A percentile compares a stretch with the other conserved stretches of the same genome.
These are phyloP conservation scores for Dillenia suffruticosa DNA, from an alignment of 164 flowering plant genomes.

Conservation along the genomic window DNA sequence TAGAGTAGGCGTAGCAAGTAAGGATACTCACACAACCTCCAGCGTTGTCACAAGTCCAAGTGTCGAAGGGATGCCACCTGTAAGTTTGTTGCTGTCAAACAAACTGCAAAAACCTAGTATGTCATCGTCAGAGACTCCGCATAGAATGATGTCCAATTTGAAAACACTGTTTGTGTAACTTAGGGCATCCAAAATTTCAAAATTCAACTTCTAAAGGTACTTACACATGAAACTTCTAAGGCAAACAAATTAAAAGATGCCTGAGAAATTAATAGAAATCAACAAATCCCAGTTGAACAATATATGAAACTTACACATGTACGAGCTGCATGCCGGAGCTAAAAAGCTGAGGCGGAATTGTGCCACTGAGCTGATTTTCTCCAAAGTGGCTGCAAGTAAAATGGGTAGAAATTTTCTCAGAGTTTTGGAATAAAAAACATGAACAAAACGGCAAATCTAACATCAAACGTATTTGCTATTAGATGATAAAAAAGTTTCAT, in stretches of 20 bases:
- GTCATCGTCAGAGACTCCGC: no score
- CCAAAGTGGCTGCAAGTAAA: constrained; percentile 31
- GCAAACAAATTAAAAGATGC: no score
- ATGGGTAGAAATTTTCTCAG: no score
- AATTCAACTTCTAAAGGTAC: no score
- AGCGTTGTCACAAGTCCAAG: constrained; percentile 21
- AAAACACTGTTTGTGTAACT: no score
- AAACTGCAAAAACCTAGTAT: constrained; percentile 11
- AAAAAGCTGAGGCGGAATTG: constrained; percentile 26
- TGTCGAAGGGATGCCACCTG: constrained; percentile 24
- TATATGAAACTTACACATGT: constrained; percentile 30
- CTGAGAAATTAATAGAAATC: background rate
- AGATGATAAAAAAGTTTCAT: constrained; percentile 2
- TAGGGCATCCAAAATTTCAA: no score
- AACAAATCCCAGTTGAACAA: background rate
- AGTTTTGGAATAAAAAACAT: background rate
- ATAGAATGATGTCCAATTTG: no score
- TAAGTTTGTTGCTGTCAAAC: constrained; percentile 24
- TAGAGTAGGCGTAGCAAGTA: background rate
- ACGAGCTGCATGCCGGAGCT: constrained; percentile 26
- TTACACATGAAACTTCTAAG: no score
- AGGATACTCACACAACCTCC: constrained; percentile 26
- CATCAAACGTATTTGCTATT: no score
- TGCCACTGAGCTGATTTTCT: constrained; percentile 31
- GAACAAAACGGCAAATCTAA: background rate